Percentiles rank a stretch among this genome's conserved stretches.
Evolutionary conservation across 768 basidiomycete genomes (phyloP).

Genomic region (Mrakia frigida): DNA sequence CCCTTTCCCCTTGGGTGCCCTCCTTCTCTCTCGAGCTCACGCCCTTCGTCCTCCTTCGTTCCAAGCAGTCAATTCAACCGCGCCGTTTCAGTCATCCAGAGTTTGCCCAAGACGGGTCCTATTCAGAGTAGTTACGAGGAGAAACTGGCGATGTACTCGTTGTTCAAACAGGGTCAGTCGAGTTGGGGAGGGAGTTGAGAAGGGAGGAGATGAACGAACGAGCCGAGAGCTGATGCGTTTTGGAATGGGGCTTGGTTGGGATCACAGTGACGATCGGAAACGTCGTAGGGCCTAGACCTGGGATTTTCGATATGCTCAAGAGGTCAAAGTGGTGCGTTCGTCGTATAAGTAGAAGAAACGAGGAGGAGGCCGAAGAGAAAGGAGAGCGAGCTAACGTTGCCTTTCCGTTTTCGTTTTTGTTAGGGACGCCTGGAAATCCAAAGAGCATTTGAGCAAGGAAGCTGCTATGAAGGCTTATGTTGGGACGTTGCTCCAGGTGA

Average conservation of each 20-base stretch:
- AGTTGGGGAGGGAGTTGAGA: too few relatives aligned
- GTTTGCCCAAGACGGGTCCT: constrained; percentile 18
- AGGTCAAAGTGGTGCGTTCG: constrained; percentile 24
- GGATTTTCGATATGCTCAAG: constrained; percentile 26
- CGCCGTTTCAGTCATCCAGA: constrained; percentile 26
- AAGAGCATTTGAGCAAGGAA: background rate
- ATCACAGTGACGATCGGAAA: constrained; percentile 22
- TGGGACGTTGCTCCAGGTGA: constrained; percentile 14
- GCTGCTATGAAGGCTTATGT: constrained; percentile 28
- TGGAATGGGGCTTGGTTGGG: background rate
- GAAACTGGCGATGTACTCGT: constrained; percentile 25
- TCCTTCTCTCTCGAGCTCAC: background rate
- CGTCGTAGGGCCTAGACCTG: constrained; percentile 22
- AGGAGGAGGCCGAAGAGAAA: background rate
- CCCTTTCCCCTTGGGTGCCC: background rate
- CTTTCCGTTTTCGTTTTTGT: background rate
- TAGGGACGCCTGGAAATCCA: constrained; percentile 31
- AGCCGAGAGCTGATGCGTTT: too few relatives aligned
- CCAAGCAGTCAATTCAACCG: constrained; percentile 16
- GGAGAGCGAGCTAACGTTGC: background rate
- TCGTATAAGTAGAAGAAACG: background rate
- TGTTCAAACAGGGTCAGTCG: constrained; percentile 23
- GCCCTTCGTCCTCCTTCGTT: background rate
- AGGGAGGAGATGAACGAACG: too few relatives aligned
- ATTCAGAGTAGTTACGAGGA: constrained; percentile 28